Evolutionary conservation across 106 monocot genomes (phyloP), one percentile per base, ranked within the genome.

Genomic region (Hemerocallis citrina): DNA sequence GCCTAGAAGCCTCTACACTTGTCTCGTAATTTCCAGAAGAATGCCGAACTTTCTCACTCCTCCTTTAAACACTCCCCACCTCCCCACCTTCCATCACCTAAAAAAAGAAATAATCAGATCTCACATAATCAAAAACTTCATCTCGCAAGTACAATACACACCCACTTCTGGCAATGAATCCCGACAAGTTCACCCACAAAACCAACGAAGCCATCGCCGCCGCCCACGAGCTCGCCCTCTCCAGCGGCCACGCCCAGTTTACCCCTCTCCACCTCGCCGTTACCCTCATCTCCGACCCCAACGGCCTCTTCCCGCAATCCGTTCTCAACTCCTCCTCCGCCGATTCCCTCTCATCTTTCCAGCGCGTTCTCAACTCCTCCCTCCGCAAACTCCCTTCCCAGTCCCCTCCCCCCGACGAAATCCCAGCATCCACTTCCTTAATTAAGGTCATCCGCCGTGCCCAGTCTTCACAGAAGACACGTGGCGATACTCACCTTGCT

Each of bases 151-250:
- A n/a, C n/a, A n/a, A n/a, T n/a, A n/a, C n/a, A n/a, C n/a, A n/a
- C n/a, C n/a, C n/a, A n/a, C n/a, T n/a, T n/a, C n/a, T n/a, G n/a
- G 33, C 57, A 13, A 83, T 83, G 83, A 79, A 83, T 75, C 83
- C 83, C 14, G 78, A 83, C 27, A 79, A 68, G 48, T 71, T 78
- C 75, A 83, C 83, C 12, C 78, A 83, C 75, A 83, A 83, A 68
- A 75, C 83, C 34, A 83, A 83, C 66, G 83, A 83, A 28, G 71
- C 83, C 40, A 44, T 78, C 16, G 64, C 58, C 45, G 64, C 23
- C 17, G 74, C 78, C 0, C 83, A 83, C 57, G 78, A 83, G 67
- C 74, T 72, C 14, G 78, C 83, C 27, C 31, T 75, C 14, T 60
- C 7, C 51, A 68, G 68, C 59, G 78, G 75, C 55, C 82, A 82